Evolutionary conservation across 2,329 filamentous ascomycete species (phyloP), one percentile per base, ranked within the genome.

Genomic region (Sporothrix pseudoabietina): DNA sequence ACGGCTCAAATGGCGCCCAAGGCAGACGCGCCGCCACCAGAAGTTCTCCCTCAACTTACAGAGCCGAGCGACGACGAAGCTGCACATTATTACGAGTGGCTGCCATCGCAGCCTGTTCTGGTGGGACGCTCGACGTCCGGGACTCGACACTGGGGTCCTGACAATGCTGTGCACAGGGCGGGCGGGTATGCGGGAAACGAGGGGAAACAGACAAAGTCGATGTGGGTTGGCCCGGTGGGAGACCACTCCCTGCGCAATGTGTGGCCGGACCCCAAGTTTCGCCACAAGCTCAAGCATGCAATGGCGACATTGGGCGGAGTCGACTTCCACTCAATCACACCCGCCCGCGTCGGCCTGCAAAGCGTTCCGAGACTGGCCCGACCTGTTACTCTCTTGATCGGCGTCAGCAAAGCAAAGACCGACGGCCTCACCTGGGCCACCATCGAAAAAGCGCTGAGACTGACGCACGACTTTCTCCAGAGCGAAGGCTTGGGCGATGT

Each of bases 151-250:
- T 54, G 52, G 52, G 52, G 52, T 19, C 52, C 52, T 22, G 52
- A 54, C 52, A 54, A 16, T 19, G 52, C 52, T 54, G 52, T 54
- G 52, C 22, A 54, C 52, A 22, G 52, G 52, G 52, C 52, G 52
- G 52, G 52, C 52, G 52, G 52, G 19, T 54, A 54, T 54, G 52
- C 52, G 19, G 52, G 52, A 54, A 19, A 54, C 52, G 52, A 54
- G 22, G 52, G 52, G 22, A 54, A 54, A 19, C 52, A 16, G 52
- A 54, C 52, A 54, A 54, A 54, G 52, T 54, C 52, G 22, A 54
- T 54, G 52, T 54, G 52, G 52, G 52, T 54, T 22, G 52, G 52
- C 52, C 52, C 52, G 52, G 52, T 54, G 19, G 52, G 52, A 54
- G 52, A 54, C 52, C 52, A 54, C 52, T 19, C 19, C 22, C 9